Conservation (phyloP, 495 filamentous ascomycete genomes). For the Chlorociboria aeruginascens region DNA sequence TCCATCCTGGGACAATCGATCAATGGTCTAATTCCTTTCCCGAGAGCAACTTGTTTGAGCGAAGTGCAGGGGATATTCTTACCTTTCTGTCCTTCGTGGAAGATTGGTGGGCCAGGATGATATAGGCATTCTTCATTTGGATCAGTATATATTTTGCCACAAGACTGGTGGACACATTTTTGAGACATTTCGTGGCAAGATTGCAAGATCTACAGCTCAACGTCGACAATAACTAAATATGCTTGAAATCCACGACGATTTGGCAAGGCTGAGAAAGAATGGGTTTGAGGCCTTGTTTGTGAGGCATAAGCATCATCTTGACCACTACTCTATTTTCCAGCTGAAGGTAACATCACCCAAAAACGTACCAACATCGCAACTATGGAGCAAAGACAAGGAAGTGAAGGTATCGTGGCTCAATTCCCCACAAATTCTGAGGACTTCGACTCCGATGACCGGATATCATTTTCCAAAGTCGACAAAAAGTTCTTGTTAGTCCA, state of each 20-base stretch:
- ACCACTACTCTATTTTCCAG: no score
- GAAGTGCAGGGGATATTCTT: conserved; percentile 18
- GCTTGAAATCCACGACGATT: no score
- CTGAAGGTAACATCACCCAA: no score
- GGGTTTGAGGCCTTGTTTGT: no score
- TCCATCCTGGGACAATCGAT: conserved; percentile 61
- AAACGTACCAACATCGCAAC: no score
- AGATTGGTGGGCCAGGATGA: conserved; percentile 87
- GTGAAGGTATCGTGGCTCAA: no score
- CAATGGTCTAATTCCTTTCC: conserved; percentile 19
- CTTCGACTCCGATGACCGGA: conserved; percentile 71
- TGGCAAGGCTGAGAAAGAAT: no score
- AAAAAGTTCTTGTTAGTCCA: conserved; percentile 74
- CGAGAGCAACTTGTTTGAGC: neutral
- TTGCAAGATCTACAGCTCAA: neutral
- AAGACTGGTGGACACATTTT: conserved; percentile 95
- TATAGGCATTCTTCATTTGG: conserved; percentile 77
- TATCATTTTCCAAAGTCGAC: conserved; percentile 74
- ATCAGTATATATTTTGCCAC: conserved; percentile 79
- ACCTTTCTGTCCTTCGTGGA: conserved; percentile 99
- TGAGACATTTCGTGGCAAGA: conserved; percentile 47
- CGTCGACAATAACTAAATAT: neutral
- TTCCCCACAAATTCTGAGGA: conserved; percentile 64
- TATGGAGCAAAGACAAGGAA: no score
- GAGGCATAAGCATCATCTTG: no score